Evolutionary conservation across 2,329 filamentous ascomycete species (phyloP).

Genomic region (Alternaria infectoria): DNA sequence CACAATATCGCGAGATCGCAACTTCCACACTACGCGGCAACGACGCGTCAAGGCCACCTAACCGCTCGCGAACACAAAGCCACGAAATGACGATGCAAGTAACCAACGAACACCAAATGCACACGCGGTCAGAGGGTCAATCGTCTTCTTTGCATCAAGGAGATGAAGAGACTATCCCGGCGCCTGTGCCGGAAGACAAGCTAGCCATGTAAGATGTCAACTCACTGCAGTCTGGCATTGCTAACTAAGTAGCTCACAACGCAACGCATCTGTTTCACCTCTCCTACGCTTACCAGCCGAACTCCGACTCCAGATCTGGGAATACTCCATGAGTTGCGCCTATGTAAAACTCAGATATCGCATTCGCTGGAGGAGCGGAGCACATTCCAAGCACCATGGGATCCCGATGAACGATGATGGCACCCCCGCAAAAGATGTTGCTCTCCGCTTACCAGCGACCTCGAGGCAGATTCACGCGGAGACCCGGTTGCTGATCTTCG

Average conservation of each 20-base stretch:
- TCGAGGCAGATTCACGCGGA: not conserved
- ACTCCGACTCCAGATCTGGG: not conserved
- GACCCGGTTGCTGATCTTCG: not conserved
- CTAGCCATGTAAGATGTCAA: not conserved
- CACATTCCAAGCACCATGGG: too few relatives aligned
- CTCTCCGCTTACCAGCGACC: not conserved
- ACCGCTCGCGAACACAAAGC: not conserved
- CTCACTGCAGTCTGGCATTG: not conserved
- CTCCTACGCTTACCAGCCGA: not conserved
- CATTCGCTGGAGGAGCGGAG: too few relatives aligned
- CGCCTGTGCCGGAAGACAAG: not conserved
- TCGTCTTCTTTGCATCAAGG: not conserved
- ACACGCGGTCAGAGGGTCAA: not conserved
- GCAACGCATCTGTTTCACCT: not conserved
- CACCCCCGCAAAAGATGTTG: not conserved
- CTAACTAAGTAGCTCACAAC: not conserved
- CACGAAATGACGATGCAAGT: too few relatives aligned
- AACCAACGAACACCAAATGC: not conserved
- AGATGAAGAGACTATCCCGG: not conserved
- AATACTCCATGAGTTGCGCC: not conserved
- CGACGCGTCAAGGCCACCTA: not conserved
- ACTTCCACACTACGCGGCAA: not conserved
- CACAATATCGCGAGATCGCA: not conserved
- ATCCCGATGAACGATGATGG: too few relatives aligned
- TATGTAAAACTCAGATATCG: not conserved